Conservation (phyloP, 2,329 filamentous ascomycete species). For the Paraconiothyrium sp. region DNA sequence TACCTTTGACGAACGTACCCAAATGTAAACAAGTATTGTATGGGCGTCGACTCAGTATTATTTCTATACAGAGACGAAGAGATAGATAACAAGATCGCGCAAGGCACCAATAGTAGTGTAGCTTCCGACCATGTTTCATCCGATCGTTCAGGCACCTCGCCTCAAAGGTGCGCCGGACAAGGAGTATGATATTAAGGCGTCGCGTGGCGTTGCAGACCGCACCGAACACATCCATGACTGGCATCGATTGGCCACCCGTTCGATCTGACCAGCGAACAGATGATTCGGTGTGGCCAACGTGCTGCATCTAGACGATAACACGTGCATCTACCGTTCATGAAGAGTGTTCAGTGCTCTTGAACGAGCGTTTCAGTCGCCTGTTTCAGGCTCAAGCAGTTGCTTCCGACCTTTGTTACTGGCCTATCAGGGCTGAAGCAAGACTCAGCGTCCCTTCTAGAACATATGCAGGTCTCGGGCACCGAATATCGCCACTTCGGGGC, state of each 20-base stretch:
- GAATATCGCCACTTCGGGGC: conserved; percentile 10
- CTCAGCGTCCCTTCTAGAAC: conserved; percentile 2
- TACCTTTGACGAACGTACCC: neutral
- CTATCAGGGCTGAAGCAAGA: neutral
- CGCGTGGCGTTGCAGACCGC: conserved; percentile 8
- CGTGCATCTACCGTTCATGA: neutral
- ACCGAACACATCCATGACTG: neutral
- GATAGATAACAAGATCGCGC: neutral
- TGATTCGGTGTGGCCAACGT: conserved; percentile 5
- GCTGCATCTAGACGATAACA: neutral
- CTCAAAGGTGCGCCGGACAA: conserved; percentile 7
- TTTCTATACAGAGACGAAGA: neutral
- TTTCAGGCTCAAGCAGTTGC: conserved; percentile 2
- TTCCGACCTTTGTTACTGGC: neutral
- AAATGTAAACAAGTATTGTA: neutral
- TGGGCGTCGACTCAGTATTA: neutral
- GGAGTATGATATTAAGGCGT: neutral
- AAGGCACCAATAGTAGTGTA: neutral
- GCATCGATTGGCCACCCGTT: conserved; percentile 3
- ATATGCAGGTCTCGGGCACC: conserved; percentile 11
- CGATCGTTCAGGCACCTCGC: neutral
- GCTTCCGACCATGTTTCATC: neutral
- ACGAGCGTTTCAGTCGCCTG: conserved; percentile 7
- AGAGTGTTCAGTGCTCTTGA: neutral
- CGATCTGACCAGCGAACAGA: conserved; percentile 6